phyloP scores from a whole-genome alignment of 331 rosid species.

The Arachis monticola region DNA sequence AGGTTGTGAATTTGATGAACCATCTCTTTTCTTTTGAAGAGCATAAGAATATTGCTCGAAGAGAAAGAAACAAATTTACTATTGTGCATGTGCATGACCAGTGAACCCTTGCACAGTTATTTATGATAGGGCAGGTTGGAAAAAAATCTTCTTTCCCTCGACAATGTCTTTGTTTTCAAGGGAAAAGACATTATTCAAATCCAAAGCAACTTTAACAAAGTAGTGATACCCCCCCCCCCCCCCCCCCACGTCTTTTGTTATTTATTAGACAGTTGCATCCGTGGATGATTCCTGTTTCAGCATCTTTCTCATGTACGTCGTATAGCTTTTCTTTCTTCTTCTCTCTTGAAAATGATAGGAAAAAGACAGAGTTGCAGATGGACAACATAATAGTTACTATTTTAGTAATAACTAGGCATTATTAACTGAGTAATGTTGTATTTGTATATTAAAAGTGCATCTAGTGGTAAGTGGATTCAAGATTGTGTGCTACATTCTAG shows the following conservation, averaged over 20 bases:
- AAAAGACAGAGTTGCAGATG: slow-evolving; percentile 1
- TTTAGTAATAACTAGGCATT: neutral
- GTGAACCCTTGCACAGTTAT: neutral
- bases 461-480: too few relatives aligned
- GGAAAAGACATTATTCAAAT: neutral
- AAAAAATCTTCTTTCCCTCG: neutral
- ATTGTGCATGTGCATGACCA: neutral
- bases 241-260: neutral
- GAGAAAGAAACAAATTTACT: slow-evolving; percentile 13
- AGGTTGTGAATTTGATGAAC: neutral
- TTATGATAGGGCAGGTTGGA: neutral
- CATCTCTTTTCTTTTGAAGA: neutral
- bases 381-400: neutral
- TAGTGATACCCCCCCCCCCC: neutral
- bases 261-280: neutral
- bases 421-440: neutral
- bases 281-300: slow-evolving; percentile 2
- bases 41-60: neutral
- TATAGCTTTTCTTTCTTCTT: slow-evolving; percentile 1
- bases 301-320: neutral
- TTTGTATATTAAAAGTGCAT: neutral
- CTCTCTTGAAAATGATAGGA: neutral
- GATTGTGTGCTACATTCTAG: too few relatives aligned
- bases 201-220: neutral
- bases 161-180: neutral